Percentiles rank a stretch among this genome's conserved stretches.
Conservation (phyloP, 163 green algal genomes). For the Trebouxia gelatinosa region DNA sequence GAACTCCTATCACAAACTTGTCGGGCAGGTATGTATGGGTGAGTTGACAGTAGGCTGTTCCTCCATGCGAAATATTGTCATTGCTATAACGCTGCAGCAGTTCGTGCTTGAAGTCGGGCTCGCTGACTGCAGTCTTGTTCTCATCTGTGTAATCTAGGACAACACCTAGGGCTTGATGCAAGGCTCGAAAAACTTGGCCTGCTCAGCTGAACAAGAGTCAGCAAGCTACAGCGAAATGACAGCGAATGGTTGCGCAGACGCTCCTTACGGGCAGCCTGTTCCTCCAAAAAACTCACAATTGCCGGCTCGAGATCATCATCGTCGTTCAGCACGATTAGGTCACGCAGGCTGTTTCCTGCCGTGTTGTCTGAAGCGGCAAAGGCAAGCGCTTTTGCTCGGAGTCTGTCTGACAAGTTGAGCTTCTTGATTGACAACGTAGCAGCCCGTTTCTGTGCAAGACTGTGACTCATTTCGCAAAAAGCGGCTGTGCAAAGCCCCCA, state of each 20-base stretch:
- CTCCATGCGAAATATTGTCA: background rate
- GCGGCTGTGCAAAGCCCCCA: background rate
- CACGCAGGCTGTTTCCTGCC: background rate
- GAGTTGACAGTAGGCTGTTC: background rate
- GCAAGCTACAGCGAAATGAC: background rate
- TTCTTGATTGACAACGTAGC: conserved; percentile 17
- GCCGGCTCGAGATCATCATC: background rate
- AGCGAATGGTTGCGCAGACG: background rate
- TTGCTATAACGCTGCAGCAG: background rate
- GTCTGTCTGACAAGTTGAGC: background rate
- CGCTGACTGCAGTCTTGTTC: background rate
- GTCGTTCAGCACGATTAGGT: background rate
- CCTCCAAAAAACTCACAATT: background rate
- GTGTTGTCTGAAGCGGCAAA: background rate
- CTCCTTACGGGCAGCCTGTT: background rate
- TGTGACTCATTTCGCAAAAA: background rate
- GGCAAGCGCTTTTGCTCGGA: background rate
- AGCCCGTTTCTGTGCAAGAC: background rate
- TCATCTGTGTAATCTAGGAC: background rate
- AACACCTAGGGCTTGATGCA: background rate
- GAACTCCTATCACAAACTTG: background rate
- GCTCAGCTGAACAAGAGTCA: background rate
- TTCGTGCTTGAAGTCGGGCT: background rate
- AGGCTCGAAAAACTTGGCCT: background rate
- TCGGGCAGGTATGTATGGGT: background rate